Evolutionary conservation across 495 filamentous ascomycete species (phyloP), one percentile per base, ranked within the genome.

Genomic region (Aspergillus cavernicola): DNA sequence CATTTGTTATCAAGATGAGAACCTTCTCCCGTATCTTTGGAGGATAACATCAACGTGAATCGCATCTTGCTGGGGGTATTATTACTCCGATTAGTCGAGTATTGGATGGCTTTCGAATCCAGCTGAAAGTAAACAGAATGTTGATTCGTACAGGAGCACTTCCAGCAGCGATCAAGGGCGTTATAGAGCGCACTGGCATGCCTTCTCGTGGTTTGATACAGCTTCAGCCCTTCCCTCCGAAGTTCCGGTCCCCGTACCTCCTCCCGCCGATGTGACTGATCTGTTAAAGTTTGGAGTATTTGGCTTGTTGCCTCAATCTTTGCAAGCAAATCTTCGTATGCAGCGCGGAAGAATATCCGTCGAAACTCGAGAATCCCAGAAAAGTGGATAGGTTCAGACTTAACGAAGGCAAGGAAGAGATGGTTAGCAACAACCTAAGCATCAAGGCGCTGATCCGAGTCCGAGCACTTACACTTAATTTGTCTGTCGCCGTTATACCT

Each of bases 81-180:
- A 9, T 28, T 28, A 4, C 24, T 4, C 4, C 9, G n/a, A n/a
- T n/a, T n/a, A n/a, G n/a, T 28, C 9, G 24, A 9, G 24, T 28
- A 28, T 28, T 28, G 24, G 9, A 33, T 4, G 3, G 31, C 4
- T 13, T 11, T 33, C 7, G 12, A 10, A 10, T 33, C 31, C 3
- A 59, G 36, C n/a, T 55, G 56, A 9, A 54, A 31, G 15, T 47
- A 45, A 8, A 54, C 52, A 24, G 3, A 15, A 19, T 59, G 52
- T 0, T 48, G 47, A 0, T 40, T 39, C 13, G n/a, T 46, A 22
- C 56, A 55, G 0, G n/a, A 2, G 16, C 57, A 59, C 0, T 22
- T 43, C 52, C 52, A 55, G 33, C 33, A 51, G 4, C 16, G 16
- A 1, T 47, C 16, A 26, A 60, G 41, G 12, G 23, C 36, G 10